Evolutionary conservation across 148 eudicot genomes (phyloP).

Genomic region (Rhododendron ovatum): DNA sequence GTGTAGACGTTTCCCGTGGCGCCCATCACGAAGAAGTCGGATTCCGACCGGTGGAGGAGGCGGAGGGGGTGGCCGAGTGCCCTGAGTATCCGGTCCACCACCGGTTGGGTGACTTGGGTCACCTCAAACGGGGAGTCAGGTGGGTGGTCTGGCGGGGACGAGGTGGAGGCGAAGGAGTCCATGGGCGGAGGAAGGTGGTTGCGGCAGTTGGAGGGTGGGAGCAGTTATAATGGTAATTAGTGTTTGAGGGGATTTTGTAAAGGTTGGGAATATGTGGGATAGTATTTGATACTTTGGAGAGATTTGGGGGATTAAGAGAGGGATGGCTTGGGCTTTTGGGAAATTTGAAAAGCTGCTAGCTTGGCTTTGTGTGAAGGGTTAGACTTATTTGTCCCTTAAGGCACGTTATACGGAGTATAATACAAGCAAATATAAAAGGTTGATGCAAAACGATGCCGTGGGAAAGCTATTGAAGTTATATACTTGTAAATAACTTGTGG

Average conservation of each 20-base stretch:
- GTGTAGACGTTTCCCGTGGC: slow-evolving; percentile 83
- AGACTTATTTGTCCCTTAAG: slow-evolving; percentile 19
- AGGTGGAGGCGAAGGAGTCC: slow-evolving; percentile 37
- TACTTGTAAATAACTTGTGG: not conserved
- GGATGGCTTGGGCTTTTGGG: slow-evolving; percentile 10
- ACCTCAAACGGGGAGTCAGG: slow-evolving; percentile 19
- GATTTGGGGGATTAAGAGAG: slow-evolving; percentile 31
- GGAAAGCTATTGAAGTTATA: not conserved
- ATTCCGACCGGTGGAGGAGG: slow-evolving; percentile 67
- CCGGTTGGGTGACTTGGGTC: slow-evolving; percentile 45
- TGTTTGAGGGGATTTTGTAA: slow-evolving; percentile 12
- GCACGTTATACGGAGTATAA: slow-evolving; percentile 15
- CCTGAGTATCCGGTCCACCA: slow-evolving; percentile 56
- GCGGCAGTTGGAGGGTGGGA: not conserved
- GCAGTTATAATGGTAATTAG: not conserved
- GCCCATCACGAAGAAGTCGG: slow-evolving; percentile 71
- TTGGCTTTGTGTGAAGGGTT: slow-evolving; percentile 5
- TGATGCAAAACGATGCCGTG: not conserved
- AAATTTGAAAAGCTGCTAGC: not conserved
- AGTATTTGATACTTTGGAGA: slow-evolving; percentile 36
- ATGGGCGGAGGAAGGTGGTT: slow-evolving; percentile 15
- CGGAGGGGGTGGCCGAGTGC: slow-evolving; percentile 64
- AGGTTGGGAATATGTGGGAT: slow-evolving; percentile 2
- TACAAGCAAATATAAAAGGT: not conserved
- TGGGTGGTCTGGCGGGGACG: slow-evolving; percentile 37